Percentiles rank a stretch among this genome's conserved stretches.
These are phyloP conservation scores for Chenopodium formosanum DNA, from an alignment of 148 eudicot species.

Conservation along the genomic window DNA sequence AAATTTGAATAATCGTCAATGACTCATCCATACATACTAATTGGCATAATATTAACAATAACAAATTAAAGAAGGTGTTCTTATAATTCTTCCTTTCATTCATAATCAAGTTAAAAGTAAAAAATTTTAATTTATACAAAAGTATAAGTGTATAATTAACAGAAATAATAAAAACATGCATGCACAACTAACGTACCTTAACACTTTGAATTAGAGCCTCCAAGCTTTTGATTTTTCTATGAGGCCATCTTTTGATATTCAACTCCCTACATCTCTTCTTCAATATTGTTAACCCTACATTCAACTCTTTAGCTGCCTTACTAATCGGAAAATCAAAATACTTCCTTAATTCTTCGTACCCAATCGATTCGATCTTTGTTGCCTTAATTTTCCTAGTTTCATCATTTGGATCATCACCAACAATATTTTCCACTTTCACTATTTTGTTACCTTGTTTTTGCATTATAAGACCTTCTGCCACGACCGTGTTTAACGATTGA, in stretches of 20 bases:
- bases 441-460: neutral
- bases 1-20: neutral
- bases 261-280: constrained; percentile 79
- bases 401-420: neutral
- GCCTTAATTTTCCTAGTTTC: neutral
- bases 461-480: constrained; percentile 16
- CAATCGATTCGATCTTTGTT: constrained; percentile 23
- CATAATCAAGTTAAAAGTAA: neutral
- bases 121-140: too few relatives aligned
- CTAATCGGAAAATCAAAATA: constrained; percentile 74
- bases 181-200: constrained; percentile 8
- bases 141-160: too few relatives aligned
- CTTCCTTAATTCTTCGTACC: constrained; percentile 59
- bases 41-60: too few relatives aligned
- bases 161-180: neutral
- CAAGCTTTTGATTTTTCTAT: constrained; percentile 32
- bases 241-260: constrained; percentile 44
- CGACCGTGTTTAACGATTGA: constrained; percentile 8
- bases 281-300: constrained; percentile 73
- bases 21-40: neutral
- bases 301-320: constrained; percentile 65
- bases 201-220: constrained; percentile 10
- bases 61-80: too few relatives aligned
- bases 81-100: too few relatives aligned
- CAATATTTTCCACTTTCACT: neutral